Conservation (phyloP, 371 early-diverging fungal genomes). For the Cokeromyces recurvatus region DNA sequence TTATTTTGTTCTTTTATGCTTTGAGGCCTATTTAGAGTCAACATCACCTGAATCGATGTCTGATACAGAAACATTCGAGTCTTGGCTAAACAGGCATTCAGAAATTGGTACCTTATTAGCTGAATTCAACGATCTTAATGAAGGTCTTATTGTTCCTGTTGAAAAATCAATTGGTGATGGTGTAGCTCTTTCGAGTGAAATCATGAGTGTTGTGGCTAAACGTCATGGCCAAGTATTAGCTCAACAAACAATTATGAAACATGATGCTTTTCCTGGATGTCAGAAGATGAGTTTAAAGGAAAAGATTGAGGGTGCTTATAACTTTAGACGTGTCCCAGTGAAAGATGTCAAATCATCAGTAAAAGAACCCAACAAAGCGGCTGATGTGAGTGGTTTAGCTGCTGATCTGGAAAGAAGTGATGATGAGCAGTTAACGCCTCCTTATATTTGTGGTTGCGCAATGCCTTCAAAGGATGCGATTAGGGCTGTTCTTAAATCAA, state of each 20-base stretch:
- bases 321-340: constrained; percentile 44
- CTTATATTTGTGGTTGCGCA: constrained; percentile 57
- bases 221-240: constrained; percentile 51
- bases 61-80: constrained; percentile 29
- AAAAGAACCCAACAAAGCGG: constrained; percentile 24
- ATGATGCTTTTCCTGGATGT: constrained; percentile 58
- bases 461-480: constrained; percentile 67
- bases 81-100: constrained; percentile 44
- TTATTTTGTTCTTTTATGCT: constrained; percentile 52
- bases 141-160: constrained; percentile 38
- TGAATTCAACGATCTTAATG: constrained; percentile 27
- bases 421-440: constrained; percentile 13
- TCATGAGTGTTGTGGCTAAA: constrained; percentile 45
- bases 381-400: constrained; percentile 27
- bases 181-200: constrained; percentile 52
- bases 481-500: constrained; percentile 34
- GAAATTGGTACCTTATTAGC: constrained; percentile 46
- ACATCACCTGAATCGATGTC: constrained; percentile 12
- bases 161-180: constrained; percentile 51
- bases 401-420: constrained; percentile 13
- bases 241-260: constrained; percentile 53
- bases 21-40: constrained; percentile 37
- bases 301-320: constrained; percentile 55
- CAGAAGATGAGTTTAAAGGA: constrained; percentile 55
- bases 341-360: constrained; percentile 18